These are phyloP conservation scores for Inga oerstediana DNA, from an alignment of 306 rosid species.

Conservation along the genomic window DNA sequence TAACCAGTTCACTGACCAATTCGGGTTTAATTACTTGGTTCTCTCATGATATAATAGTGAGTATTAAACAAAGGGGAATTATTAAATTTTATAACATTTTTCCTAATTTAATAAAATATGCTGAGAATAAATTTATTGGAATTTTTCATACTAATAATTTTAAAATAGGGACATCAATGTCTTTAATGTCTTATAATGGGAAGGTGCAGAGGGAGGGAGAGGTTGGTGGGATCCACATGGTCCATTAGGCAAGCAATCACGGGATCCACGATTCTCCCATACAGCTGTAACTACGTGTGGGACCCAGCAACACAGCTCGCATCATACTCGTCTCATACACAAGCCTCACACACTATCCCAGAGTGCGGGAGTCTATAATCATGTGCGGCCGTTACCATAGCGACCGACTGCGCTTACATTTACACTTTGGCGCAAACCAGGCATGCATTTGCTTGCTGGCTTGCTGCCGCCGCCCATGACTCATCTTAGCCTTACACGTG, in stretches of 20 bases:
- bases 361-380: not conserved
- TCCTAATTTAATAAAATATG: no score
- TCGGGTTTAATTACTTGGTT: no score
- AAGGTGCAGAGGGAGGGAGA: not conserved
- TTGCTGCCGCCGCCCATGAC: not conserved
- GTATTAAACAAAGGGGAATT: no score
- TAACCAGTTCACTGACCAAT: no score
- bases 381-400: not conserved
- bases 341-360: not conserved
- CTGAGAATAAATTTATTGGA: no score
- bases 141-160: no score
- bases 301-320: not conserved
- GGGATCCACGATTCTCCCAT: not conserved
- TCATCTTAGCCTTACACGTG: not conserved
- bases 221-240: not conserved
- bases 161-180: not conserved
- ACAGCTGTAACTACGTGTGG: constrained; percentile 4
- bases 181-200: not conserved
- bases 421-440: not conserved
- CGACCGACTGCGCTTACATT: not conserved
- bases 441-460: not conserved
- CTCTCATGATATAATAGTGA: no score
- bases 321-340: not conserved
- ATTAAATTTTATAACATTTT: no score
- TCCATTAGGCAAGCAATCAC: constrained; percentile 12